Evolutionary conservation across 2,329 filamentous ascomycete species (phyloP), one percentile per base, ranked within the genome.

Genomic region (Cladosporium sp.): DNA sequence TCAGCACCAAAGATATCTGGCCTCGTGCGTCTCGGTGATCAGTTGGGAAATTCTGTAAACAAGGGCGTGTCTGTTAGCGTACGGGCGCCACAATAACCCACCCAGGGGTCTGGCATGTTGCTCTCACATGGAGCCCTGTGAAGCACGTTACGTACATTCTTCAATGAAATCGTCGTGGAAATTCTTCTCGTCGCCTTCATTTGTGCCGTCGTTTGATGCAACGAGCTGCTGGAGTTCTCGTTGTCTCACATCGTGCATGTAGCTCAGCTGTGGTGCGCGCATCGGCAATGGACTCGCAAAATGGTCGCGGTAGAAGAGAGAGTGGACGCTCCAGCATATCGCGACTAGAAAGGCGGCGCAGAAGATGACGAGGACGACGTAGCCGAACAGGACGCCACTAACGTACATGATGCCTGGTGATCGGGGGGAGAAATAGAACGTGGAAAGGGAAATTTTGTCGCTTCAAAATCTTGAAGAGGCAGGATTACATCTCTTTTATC

Each of bases 111-210:
- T 10, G 32, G 10, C 32, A 34, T 34, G 32, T 34, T 34, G 6
- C 8, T 34, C 32, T 34, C 32, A 8, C 32, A 34, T 34, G 8
- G 32, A 34, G 32, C 36, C 4, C 38, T 72, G 76, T 24, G 38
- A n/a, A 8, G 1, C 18, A 44, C 0, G 2, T 3, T 44, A 54
- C 51, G 14, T 32, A 54, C 65, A 18, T 73, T 54, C 51, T 8
- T 54, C 51, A 11, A 32, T 52, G 64, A 57, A 6, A 64, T 71
- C 34, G 52, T 54, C 51, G 12, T 54, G 51, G 51, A 54, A 54
- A n/a, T 32, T 54, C 51, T 32, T 54, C 51, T 54, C 51, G 28
- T 54, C 51, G 7, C 51, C 18, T 32, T 54, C 51, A 11, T 18
- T n/a, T 10, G 51, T 24, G 15, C 30, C 30, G 51, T 30, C 28